Evolutionary conservation across 1,284 basidiomycete species (phyloP).

Genomic region (Trametes versicolor): DNA sequence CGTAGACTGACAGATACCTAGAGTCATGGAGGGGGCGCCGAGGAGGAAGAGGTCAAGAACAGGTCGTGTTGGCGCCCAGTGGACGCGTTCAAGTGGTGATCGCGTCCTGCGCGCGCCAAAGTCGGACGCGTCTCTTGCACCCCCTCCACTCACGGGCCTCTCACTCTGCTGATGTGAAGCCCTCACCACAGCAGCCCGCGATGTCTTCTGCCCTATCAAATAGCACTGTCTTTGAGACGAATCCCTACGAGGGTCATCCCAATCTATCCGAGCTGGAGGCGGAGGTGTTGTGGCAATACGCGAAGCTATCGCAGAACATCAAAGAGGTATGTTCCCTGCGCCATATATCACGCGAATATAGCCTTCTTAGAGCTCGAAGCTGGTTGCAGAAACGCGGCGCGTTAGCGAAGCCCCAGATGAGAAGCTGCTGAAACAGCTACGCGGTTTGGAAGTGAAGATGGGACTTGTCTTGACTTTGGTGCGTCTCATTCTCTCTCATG

Average conservation of each 20-base stretch:
- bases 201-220: slow-evolving; percentile 40
- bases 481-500: slow-evolving; percentile 39
- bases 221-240: slow-evolving; percentile 60
- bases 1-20: too few relatives aligned
- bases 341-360: background rate
- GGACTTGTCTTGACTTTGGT: slow-evolving; percentile 91
- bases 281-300: slow-evolving; percentile 70
- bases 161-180: slow-evolving; percentile 17
- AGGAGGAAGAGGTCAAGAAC: too few relatives aligned
- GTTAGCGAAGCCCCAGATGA: slow-evolving; percentile 79
- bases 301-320: slow-evolving; percentile 62
- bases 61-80: background rate
- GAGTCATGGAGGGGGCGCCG: too few relatives aligned
- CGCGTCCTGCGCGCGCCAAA: slow-evolving; percentile 10
- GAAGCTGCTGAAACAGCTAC: slow-evolving; percentile 78
- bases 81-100: slow-evolving; percentile 1
- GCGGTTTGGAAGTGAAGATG: slow-evolving; percentile 94
- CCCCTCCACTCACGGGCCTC: background rate
- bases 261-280: slow-evolving; percentile 60
- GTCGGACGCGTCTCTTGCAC: background rate
- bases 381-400: slow-evolving; percentile 65
- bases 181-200: background rate
- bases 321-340: slow-evolving; percentile 54
- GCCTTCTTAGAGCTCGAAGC: slow-evolving; percentile 46
- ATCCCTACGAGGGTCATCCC: slow-evolving; percentile 76